Evolutionary conservation across 257 asterid genomes (phyloP).

Genomic region (Solanum etuberosum): DNA sequence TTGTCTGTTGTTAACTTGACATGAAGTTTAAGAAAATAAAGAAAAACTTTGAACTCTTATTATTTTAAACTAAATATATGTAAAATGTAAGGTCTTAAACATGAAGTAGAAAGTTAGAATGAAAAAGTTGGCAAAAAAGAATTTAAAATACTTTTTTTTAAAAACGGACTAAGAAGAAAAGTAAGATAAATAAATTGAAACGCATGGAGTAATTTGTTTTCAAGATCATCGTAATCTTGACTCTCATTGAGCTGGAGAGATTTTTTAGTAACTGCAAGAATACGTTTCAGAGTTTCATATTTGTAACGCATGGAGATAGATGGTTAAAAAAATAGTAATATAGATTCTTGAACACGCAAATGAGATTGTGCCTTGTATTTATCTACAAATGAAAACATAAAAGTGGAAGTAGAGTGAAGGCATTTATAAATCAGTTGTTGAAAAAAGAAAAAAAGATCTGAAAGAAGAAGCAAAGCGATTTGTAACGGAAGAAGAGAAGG

Average conservation of each 20-base stretch:
- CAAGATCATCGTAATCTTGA: neutral
- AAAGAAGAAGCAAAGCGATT: slow-evolving; percentile 20
- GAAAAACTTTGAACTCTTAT: neutral
- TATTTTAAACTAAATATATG: neutral
- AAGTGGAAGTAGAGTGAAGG: neutral
- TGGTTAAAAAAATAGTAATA: neutral
- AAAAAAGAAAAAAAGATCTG: neutral
- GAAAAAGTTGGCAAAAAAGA: neutral
- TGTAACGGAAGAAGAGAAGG: slow-evolving; percentile 33
- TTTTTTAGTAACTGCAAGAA: neutral
- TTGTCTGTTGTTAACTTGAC: neutral
- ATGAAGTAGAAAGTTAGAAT: neutral
- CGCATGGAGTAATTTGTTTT: neutral
- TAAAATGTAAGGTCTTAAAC: neutral
- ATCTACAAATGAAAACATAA: neutral
- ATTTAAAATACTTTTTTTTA: neutral
- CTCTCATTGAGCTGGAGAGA: neutral
- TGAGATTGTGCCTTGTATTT: neutral
- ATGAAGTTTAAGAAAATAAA: neutral
- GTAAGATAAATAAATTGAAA: neutral
- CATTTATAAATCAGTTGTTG: neutral
- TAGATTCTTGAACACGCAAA: neutral
- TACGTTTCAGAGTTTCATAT: neutral
- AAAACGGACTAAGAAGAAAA: neutral
- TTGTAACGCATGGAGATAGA: neutral